Evolutionary conservation across 1,284 basidiomycete species (phyloP), one percentile per base, ranked within the genome.

Genomic region (Cryptococcus sp.): DNA sequence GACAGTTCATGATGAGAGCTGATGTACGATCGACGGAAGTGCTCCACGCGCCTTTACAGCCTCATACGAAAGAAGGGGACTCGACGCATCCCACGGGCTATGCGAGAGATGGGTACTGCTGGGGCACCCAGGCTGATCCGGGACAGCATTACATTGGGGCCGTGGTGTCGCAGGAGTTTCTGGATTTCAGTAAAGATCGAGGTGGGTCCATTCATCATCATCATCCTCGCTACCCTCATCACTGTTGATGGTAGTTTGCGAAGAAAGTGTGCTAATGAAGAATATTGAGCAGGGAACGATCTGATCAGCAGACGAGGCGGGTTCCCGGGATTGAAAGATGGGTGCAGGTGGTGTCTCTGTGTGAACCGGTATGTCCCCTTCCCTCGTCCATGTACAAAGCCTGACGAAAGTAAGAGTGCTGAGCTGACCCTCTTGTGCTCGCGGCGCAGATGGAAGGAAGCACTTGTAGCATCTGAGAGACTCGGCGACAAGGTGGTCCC

Each of bases 291-390:
- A 74, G 76, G 77, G 2, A 78, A 78, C 59, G 76, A 78, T 52
- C 66, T 78, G 15, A 71, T 69, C 40, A 74, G 68, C 3, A 67
- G 54, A 3, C 61, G 73, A 38, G 62, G 62, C 1, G 67, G 69
- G 0, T 78, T 78, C 50, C 59, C 65, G 3, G 76, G 76, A 0
- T 54, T 78, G 41, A 72, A 59, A 27, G 71, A 73, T 25, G 77
- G 77, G 3, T 78, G 77, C 55, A 56, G 66, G 49, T 78, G 77
- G 77, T 78, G 77, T 68, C 67, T 78, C 25, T 78, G 77, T 53
- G 77, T 77, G 1, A 64, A 71, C n/a, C 50, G 76, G 73, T 75
- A 46, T 8, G 69, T 56, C 19, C 40, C 11, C 22, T 25, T 45
- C 35, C 44, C 13, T 8, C 2, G 7, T 10, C 31, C 8, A 10